Evolutionary conservation across 176 grass and related monocot genomes (phyloP).

Genomic region (Zoysia japonica): DNA sequence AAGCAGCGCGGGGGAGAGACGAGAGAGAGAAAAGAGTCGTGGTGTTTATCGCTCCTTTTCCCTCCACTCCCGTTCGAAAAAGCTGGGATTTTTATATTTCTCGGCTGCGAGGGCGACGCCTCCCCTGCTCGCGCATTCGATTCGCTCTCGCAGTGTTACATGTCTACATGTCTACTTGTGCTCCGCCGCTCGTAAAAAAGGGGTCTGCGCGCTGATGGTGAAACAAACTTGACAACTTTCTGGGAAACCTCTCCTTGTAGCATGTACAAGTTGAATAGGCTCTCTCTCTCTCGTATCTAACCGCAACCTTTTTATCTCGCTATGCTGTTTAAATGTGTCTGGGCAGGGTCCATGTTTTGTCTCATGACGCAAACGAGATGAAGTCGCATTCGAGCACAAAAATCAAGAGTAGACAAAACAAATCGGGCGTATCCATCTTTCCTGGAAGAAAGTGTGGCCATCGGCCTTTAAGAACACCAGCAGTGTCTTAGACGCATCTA

Average conservation of each 20-base stretch:
- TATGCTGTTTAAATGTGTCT: not conserved
- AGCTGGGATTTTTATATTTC: not conserved
- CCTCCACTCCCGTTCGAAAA: not conserved
- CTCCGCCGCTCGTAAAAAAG: not conserved
- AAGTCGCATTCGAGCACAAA: slow-evolving; percentile 7
- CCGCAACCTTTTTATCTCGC: not conserved
- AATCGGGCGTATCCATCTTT: not conserved
- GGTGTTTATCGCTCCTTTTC: slow-evolving; percentile 37
- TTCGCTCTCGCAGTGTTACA: slow-evolving; percentile 1
- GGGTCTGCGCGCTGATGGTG: not conserved
- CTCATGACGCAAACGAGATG: not conserved
- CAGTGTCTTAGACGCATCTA: not conserved
- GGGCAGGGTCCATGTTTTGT: not conserved
- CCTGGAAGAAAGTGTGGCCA: too few relatives aligned
- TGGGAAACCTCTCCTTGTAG: not conserved
- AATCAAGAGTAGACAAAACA: slow-evolving; percentile 9
- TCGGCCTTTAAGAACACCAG: not conserved
- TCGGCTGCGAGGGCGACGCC: not conserved
- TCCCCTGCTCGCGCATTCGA: slow-evolving; percentile 16
- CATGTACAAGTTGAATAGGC: not conserved
- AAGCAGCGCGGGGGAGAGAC: too few relatives aligned
- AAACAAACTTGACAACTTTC: not conserved
- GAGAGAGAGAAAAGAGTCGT: not conserved
- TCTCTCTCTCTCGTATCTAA: not conserved
- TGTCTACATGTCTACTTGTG: not conserved